Evolutionary conservation across 495 filamentous ascomycete species (phyloP).

Genomic region (Penicillium chermesinum): DNA sequence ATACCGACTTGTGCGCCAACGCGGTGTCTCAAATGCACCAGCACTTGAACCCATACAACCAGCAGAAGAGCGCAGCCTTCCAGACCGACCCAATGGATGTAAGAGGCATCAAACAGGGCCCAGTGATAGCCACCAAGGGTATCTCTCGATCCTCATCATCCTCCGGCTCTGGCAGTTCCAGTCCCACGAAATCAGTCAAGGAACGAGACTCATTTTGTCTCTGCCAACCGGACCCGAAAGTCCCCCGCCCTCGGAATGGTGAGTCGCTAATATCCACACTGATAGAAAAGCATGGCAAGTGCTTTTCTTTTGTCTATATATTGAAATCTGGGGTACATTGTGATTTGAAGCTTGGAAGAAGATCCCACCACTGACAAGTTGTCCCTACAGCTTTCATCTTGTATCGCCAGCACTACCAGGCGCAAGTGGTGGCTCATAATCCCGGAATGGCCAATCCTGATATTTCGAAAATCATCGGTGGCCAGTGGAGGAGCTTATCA

Average conservation of each 20-base stretch:
- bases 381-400: conserved; percentile 80
- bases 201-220: conserved; percentile 68
- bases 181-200: conserved; percentile 31
- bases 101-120: conserved; percentile 5
- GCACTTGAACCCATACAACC: conserved; percentile 24
- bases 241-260: conserved; percentile 94
- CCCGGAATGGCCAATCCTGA: conserved; percentile 93
- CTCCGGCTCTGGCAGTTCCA: conserved; percentile 32
- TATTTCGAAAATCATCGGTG: conserved; percentile 96
- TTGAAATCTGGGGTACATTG: too few relatives aligned
- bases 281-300: conserved; percentile 23
- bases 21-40: conserved; percentile 27
- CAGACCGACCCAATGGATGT: conserved; percentile 9
- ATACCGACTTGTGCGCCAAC: conserved; percentile 16
- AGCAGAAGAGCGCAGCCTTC: conserved; percentile 13
- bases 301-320: conserved; percentile 9
- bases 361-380: neutral
- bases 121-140: conserved; percentile 10
- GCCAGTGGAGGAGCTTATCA: conserved; percentile 76
- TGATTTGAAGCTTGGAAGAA: too few relatives aligned
- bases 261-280: conserved; percentile 37
- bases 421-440: conserved; percentile 69
- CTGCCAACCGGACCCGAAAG: conserved; percentile 89
- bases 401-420: conserved; percentile 92
- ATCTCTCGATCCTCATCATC: conserved; percentile 23